Base-by-base conservation (phyloP, 129 eudicot genomes). In the Heracleum sosnowskyi region DNA sequence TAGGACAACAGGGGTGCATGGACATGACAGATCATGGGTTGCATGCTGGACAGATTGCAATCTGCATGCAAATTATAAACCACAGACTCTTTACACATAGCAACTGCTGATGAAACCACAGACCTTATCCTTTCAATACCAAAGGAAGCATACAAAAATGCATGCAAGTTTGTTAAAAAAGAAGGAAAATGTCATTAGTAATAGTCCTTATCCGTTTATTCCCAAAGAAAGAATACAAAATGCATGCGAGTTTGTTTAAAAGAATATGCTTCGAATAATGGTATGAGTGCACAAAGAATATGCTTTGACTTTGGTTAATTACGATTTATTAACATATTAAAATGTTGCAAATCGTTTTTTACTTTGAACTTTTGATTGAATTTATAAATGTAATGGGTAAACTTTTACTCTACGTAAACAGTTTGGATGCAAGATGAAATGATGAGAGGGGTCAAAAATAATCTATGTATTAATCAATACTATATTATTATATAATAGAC, bases 21-120 rank as follows among this genome's bases (percentile, higher is more conserved):
- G 75, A 78, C 2, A 70, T 79, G 86, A 84, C 87, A 84, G 86
- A 73, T 84, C 73, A 10, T 18, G 22, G 24, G 36, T 72, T 41
- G 46, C 46, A 35, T 70, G 71, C 31, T 35, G 53, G 7, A 60
- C n/a, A 72, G 70, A 37, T 64, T 64, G 70, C 70, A 64, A 4
- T 13, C 37, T 64, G 70, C 37, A 64, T 64, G 70, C 37, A 64
- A 0, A 29, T n/a, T n/a, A n/a, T 13, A 20, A 64, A 28, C 70
- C 70, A 64, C 7, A 64, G 17, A 9, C 20, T 28, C 35, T 64
- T 63, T 64, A 12, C 70, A 64, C 70, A 12, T 12, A 64, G 22
- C 64, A 0, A 64, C 1, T 28, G 37, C 18, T 64, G 70, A 64
- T 64, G 70, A 64, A 60, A 2, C 68, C 1, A 4, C 9, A 29